Evolutionary conservation across 495 filamentous ascomycete species (phyloP).

Genomic region (Mytilinidion resinicola): DNA sequence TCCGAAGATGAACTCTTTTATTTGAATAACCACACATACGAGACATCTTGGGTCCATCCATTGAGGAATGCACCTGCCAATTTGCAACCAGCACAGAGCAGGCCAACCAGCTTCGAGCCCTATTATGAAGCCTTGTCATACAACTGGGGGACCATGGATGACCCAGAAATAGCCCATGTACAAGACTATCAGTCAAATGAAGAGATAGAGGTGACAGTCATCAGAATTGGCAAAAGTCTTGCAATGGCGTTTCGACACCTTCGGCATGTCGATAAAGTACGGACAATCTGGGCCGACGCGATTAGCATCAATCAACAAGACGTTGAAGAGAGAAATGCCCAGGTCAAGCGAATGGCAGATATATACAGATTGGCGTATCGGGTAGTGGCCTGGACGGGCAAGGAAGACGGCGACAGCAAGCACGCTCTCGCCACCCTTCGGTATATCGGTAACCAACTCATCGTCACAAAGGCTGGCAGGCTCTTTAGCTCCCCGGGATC

Average conservation of each 20-base stretch:
- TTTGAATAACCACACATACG: too few relatives aligned
- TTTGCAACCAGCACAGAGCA: too few relatives aligned
- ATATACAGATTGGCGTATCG: neutral
- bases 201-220: neutral
- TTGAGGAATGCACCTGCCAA: too few relatives aligned
- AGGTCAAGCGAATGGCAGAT: neutral
- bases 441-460: too few relatives aligned
- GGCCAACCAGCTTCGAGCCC: too few relatives aligned
- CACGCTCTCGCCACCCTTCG: too few relatives aligned
- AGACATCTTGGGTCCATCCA: too few relatives aligned
- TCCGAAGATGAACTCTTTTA: too few relatives aligned
- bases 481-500: too few relatives aligned
- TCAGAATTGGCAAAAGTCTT: neutral
- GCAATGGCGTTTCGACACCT: neutral
- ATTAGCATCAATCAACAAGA: neutral
- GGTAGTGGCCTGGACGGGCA: neutral
- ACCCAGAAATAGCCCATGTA: neutral
- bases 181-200: neutral
- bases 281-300: neutral
- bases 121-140: constrained; percentile 11
- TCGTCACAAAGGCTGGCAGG: too few relatives aligned
- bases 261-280: neutral
- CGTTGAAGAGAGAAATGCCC: neutral
- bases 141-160: neutral
- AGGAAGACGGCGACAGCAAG: neutral